Conservation (phyloP, 2,329 filamentous ascomycete species). For the Paraphoma chrysanthemicola region DNA sequence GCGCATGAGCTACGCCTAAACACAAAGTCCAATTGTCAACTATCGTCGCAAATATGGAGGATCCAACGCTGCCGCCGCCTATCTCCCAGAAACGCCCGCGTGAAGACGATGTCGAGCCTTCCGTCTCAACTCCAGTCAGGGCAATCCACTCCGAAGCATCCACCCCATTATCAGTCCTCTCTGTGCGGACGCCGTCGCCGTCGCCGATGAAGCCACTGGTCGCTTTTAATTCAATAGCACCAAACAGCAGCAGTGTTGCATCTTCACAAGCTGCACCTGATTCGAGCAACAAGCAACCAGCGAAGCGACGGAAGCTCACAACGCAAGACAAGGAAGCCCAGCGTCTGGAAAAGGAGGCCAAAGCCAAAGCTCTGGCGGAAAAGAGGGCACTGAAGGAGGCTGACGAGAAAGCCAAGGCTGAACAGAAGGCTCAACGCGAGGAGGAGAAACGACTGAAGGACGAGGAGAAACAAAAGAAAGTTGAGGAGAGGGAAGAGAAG, state of each 20-base stretch:
- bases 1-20: too few species aligned
- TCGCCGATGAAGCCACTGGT: slow-evolving; percentile 30
- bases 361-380: slow-evolving; percentile 45
- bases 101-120: slow-evolving; percentile 35
- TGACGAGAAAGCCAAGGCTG: slow-evolving; percentile 44
- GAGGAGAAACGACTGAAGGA: slow-evolving; percentile 36
- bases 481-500: slow-evolving; percentile 48
- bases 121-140: slow-evolving; percentile 37
- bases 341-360: slow-evolving; percentile 47
- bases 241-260: slow-evolving; percentile 17
- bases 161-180: slow-evolving; percentile 40
- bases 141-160: slow-evolving; percentile 34
- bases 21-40: neutral
- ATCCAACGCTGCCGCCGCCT: slow-evolving; percentile 24
- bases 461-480: slow-evolving; percentile 45
- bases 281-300: slow-evolving; percentile 35
- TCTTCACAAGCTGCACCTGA: slow-evolving; percentile 13
- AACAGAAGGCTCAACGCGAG: slow-evolving; percentile 42
- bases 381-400: slow-evolving; percentile 44
- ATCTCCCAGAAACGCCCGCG: slow-evolving; percentile 41
- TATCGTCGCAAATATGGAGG: slow-evolving; percentile 33
- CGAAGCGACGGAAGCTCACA: slow-evolving; percentile 54
- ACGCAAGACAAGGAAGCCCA: slow-evolving; percentile 51
- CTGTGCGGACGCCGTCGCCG: slow-evolving; percentile 43
- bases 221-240: slow-evolving; percentile 14